Evolutionary conservation across 768 basidiomycete species (phyloP).

Genomic region (Amanita thiersii): DNA sequence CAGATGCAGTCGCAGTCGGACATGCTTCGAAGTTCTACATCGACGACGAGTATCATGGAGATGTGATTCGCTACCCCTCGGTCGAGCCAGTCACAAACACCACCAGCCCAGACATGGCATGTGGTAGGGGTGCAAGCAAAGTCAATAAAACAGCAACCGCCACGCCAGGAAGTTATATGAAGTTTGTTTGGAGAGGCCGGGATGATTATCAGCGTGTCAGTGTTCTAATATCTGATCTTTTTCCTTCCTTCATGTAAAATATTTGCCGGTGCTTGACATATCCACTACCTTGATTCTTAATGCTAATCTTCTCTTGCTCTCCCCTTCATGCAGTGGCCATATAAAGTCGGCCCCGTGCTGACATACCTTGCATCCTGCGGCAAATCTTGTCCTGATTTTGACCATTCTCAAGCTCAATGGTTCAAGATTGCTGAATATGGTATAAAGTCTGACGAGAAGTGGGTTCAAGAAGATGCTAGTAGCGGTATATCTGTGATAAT

Average conservation of each 20-base stretch:
- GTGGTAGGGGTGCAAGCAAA: conserved; percentile 33
- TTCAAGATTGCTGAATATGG: conserved; percentile 44
- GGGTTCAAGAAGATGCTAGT: background rate
- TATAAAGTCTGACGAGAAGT: conserved; percentile 17
- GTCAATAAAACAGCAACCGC: conserved; percentile 38
- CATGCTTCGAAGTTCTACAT: too few species aligned
- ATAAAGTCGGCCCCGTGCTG: conserved; percentile 22
- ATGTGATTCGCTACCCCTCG: too few species aligned
- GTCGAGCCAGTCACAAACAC: too few species aligned
- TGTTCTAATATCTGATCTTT: background rate
- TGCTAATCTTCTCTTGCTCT: background rate
- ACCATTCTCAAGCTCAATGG: conserved; percentile 36
- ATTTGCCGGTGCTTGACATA: too few species aligned
- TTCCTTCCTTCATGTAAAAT: too few species aligned
- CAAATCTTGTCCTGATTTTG: conserved; percentile 32
- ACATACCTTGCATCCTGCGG: conserved; percentile 33
- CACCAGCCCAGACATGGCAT: too few species aligned
- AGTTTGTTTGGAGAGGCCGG: conserved; percentile 35
- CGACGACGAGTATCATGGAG: too few species aligned
- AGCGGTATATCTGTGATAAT: conserved; percentile 21
- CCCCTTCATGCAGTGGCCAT: conserved; percentile 12
- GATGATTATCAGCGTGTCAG: conserved; percentile 10
- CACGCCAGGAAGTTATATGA: conserved; percentile 35
- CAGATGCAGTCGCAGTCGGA: too few species aligned
- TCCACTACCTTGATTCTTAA: too few species aligned